phyloP scores from a whole-genome alignment of 106 monocot genomes.

The Gastrodia elata region DNA sequence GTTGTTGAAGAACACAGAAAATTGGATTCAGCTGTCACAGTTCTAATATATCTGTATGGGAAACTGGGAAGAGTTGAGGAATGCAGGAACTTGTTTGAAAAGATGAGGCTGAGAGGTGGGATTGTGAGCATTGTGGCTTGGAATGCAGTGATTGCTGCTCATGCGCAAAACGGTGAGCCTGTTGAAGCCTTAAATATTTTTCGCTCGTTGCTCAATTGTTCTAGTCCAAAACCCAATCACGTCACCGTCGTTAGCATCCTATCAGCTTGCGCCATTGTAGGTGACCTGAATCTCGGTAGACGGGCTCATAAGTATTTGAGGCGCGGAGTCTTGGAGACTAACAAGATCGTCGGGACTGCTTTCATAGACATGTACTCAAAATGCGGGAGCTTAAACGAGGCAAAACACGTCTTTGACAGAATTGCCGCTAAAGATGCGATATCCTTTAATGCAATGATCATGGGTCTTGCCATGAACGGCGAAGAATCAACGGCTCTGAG shows the following conservation, averaged over 20 bases:
- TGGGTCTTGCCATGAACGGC: conserved; percentile 57
- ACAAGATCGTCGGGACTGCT: conserved; percentile 38
- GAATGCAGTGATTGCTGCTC: conserved; percentile 58
- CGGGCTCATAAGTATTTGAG: conserved; percentile 23
- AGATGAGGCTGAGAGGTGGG: conserved; percentile 26
- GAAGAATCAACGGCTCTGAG: conserved; percentile 24
- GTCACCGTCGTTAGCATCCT: conserved; percentile 44
- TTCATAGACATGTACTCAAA: conserved; percentile 81
- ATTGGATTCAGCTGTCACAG: not conserved
- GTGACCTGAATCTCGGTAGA: conserved; percentile 43
- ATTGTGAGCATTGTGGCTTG: conserved; percentile 42
- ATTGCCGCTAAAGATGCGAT: conserved; percentile 35
- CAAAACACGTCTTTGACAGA: conserved; percentile 49
- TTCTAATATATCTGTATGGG: conserved; percentile 42
- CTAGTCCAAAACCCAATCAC: conserved; percentile 26
- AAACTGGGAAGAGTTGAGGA: conserved; percentile 13
- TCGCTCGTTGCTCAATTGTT: conserved; percentile 22
- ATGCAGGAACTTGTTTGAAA: conserved; percentile 38
- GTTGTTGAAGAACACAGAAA: not conserved
- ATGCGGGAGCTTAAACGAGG: conserved; percentile 39
- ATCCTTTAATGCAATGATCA: conserved; percentile 62
- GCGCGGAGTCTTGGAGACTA: conserved; percentile 10
- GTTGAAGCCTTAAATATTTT: conserved; percentile 38
- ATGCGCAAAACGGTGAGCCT: conserved; percentile 26
- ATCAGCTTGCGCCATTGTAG: conserved; percentile 53